Evolutionary conservation across 2,329 filamentous ascomycete species (phyloP), one percentile per base, ranked within the genome.

Genomic region (Decorospora gaudefroyi): DNA sequence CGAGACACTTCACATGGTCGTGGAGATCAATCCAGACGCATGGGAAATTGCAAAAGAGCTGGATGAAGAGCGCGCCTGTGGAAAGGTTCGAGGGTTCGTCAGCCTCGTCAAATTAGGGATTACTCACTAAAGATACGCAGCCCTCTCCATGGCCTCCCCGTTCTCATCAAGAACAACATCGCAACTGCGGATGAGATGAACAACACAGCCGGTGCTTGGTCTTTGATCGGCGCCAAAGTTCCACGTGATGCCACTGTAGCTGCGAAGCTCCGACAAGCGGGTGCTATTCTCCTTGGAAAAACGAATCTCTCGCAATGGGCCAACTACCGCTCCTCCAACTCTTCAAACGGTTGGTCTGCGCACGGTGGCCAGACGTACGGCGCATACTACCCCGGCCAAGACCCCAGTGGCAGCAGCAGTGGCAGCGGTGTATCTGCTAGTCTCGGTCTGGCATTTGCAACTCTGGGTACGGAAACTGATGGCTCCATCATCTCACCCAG

Each of bases 91-190:
- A 36, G 76, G 79, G 72, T 75, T 53, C 8, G 46, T 50, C n/a
- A 18, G 11, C 10, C 10, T 7, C n/a, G 10, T 13, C 11, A 11
- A 32, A 8, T 12, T 4, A n/a, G 3, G 10, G 17, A 29, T 15
- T 15, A 21, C 30, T 25, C 27, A 19, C 43, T 53, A 13, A 57
- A 21, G 3, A 9, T 12, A 10, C 35, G 1, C 36, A 75, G 77
- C 0, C 80, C 81, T 2, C 71, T 86, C 0, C 82, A 87, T 59
- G 84, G 84, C 4, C 75, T 87, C 3, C 84, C 84, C 0, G 78
- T 87, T 16, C 67, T 86, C 4, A 74, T 87, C 68, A 87, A 87
- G 64, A 80, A 85, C 67, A 85, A 84, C 59, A 85, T 87, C 34
- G 83, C 78, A 10, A 86, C 83, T 0, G 62, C 69, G 2, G 83